These are phyloP conservation scores for Pleurotus cornucopiae DNA, from an alignment of 768 basidiomycete genomes.

Conservation along the genomic window DNA sequence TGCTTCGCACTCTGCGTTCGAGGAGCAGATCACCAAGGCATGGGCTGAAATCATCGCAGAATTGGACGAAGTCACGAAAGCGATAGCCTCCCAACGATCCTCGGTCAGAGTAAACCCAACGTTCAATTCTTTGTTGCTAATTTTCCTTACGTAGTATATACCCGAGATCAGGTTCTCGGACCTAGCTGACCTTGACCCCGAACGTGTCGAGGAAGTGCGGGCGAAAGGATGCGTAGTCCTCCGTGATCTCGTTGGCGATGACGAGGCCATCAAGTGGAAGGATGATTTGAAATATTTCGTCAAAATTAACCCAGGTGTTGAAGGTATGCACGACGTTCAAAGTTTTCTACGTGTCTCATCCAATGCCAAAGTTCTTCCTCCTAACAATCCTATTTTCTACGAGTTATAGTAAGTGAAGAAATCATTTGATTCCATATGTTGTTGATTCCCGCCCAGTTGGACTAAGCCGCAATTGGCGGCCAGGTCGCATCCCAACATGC, in stretches of 20 bases:
- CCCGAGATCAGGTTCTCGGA: constrained; percentile 60
- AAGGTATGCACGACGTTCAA: constrained; percentile 31
- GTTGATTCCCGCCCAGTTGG: constrained; percentile 23
- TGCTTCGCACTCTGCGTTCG: constrained; percentile 43
- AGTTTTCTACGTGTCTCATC: background rate
- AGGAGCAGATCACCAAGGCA: constrained; percentile 43
- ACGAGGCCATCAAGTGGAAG: constrained; percentile 57
- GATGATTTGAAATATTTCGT: constrained; percentile 51
- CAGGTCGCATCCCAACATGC: constrained; percentile 61
- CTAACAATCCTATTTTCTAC: constrained; percentile 67
- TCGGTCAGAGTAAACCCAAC: background rate
- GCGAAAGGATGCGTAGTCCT: constrained; percentile 59
- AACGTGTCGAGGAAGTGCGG: constrained; percentile 46
- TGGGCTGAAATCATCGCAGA: constrained; percentile 41
- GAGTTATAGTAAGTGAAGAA: constrained; percentile 53
- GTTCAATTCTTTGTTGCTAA: background rate
- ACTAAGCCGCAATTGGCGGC: constrained; percentile 59
- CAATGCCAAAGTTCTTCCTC: constrained; percentile 42
- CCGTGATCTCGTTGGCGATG: constrained; percentile 52
- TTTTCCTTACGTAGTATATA: constrained; percentile 37
- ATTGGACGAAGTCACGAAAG: background rate
- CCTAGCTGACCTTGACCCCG: constrained; percentile 39
- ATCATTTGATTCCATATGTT: background rate
- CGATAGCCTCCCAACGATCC: background rate
- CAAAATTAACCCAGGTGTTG: constrained; percentile 48